Evolutionary conservation across 257 asterid species (phyloP).

Genomic region (Ajuga chamaepitys): DNA sequence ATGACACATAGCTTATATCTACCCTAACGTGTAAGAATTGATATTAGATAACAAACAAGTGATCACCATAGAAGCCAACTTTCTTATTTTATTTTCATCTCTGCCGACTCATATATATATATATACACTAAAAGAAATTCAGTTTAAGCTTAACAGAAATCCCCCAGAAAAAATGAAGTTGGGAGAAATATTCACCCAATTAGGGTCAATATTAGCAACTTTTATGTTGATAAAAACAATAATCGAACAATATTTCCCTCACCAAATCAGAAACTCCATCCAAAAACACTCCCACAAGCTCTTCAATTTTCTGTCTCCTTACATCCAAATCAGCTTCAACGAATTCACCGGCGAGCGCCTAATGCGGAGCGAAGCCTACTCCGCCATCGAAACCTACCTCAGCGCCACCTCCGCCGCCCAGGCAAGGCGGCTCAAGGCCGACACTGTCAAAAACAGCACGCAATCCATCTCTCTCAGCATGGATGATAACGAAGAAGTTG

Average conservation of each 20-base stretch:
- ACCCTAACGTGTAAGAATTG: conserved; percentile 1
- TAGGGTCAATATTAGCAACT: conserved; percentile 22
- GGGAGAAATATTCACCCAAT: conserved; percentile 18
- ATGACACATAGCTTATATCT: neutral
- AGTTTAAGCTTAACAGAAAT: too few species aligned
- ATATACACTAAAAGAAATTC: neutral
- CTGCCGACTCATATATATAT: neutral
- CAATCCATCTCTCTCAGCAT: conserved; percentile 20
- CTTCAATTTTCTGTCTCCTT: conserved; percentile 21
- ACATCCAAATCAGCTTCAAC: conserved; percentile 31
- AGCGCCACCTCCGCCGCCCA: conserved; percentile 29
- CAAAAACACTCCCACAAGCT: conserved; percentile 2
- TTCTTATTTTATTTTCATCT: neutral
- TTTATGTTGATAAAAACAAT: conserved; percentile 23
- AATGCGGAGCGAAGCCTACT: conserved; percentile 23
- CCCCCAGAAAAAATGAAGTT: conserved; percentile 14
- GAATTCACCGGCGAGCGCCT: conserved; percentile 34
- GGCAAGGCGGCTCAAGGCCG: conserved; percentile 31
- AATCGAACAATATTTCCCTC: conserved; percentile 22
- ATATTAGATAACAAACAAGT: conserved; percentile 7
- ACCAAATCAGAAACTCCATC: conserved; percentile 8
- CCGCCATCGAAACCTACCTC: conserved; percentile 30
- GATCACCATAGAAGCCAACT: neutral
- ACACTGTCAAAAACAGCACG: conserved; percentile 12
- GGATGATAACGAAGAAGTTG: conserved; percentile 29